Evolutionary conservation across 306 rosid genomes (phyloP), one percentile per base, ranked within the genome.

Genomic region (Hippophae gyantsensis): DNA sequence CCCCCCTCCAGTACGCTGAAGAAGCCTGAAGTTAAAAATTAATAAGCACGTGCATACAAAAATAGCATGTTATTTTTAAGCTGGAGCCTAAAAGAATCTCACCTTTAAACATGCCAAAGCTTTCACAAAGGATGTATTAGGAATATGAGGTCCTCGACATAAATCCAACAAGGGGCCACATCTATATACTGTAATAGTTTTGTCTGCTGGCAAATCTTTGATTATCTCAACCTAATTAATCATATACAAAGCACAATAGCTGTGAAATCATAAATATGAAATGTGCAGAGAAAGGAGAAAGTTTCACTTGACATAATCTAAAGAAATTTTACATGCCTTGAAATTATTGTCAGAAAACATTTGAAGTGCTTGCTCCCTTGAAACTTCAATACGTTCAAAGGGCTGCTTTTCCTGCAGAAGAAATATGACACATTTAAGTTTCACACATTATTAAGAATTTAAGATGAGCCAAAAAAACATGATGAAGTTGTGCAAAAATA

Each of bases 61-160:
- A 12, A 27, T 43, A 48, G 61, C 70, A 54, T 42, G 38, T 6
- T 47, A 5, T 23, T 7, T 13, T 59, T 47, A 50, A 18, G 63
- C 43, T 42, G 42, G 25, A 27, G 10, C 13, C 57, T 62, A 52
- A 14, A 61, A 74, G 13, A 70, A 54, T 51, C 51, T 63, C 63
- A 90, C 98, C 87, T 90, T 90, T 65, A 87, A 76, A 74, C 96
- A 90, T 3, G 89, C 89, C 64, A 90, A 67, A 44, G 98, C 95
- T 68, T 85, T 90, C 74, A 90, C 98, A 78, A 90, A 87, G 45
- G 98, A 87, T 56, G 98, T 90, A 70, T 79, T 90, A 54, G 98
- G 98, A 76, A 90, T 90, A 74, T 90, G 98, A 5, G 96, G 98
- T 42, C 98, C 98, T 61, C 98, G 94, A 63, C 98, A 90, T 69